phyloP scores from a whole-genome alignment of 495 filamentous ascomycete species.

The Tetracladium setigerum region DNA sequence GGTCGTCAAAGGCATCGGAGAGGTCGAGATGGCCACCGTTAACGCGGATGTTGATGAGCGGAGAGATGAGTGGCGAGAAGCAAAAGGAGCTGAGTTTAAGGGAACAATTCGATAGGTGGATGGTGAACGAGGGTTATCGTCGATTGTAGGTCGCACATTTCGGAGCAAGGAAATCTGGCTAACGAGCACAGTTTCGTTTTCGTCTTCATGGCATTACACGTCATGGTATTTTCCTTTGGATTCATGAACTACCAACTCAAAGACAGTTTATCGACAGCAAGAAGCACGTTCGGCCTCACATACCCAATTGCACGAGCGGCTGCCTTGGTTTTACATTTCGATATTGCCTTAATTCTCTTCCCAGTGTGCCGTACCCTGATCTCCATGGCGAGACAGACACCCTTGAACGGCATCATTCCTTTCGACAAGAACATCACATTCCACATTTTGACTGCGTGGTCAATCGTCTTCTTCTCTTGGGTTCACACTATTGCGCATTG shows the following conservation, averaged over 20 bases:
- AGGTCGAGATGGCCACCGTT: conserved; percentile 63
- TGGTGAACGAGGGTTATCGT: conserved; percentile 72
- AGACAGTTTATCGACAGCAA: conserved; percentile 54
- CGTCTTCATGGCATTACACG: conserved; percentile 58
- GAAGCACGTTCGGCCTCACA: conserved; percentile 58
- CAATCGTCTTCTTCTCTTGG: conserved; percentile 74
- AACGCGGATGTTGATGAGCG: conserved; percentile 59
- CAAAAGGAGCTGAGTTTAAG: conserved; percentile 49
- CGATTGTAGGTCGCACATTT: conserved; percentile 46
- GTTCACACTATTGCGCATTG: conserved; percentile 75
- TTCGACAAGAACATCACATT: conserved; percentile 80
- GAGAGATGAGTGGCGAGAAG: conserved; percentile 58
- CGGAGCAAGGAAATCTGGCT: neutral
- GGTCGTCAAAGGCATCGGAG: conserved; percentile 42
- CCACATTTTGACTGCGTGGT: conserved; percentile 74
- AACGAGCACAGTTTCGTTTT: conserved; percentile 52
- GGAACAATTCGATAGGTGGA: conserved; percentile 53
- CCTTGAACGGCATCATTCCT: conserved; percentile 69
- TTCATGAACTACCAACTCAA: conserved; percentile 71
- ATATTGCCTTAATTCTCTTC: conserved; percentile 67
- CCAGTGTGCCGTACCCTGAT: conserved; percentile 75
- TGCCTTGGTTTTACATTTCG: conserved; percentile 65
- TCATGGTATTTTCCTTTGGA: conserved; percentile 62
- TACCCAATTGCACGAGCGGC: conserved; percentile 65
- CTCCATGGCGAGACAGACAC: conserved; percentile 64